Conservation (phyloP, 805 yeast species). For the Wickerhamomyces xylosicus region DNA sequence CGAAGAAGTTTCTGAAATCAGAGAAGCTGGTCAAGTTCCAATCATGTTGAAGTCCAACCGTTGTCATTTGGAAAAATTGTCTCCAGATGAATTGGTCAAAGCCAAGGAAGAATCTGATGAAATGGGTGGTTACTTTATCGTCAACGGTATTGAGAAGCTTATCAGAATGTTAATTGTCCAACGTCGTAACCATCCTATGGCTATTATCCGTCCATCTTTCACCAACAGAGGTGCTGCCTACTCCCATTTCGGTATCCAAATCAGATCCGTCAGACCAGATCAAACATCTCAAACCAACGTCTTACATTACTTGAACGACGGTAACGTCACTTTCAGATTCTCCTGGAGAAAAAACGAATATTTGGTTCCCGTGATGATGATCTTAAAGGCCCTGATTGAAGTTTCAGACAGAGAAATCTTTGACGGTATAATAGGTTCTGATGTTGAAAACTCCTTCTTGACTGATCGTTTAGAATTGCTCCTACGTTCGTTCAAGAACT, state of each 20-base stretch:
- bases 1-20: slow-evolving; percentile 65
- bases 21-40: slow-evolving; percentile 90
- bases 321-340: slow-evolving; percentile 92
- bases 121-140: slow-evolving; percentile 87
- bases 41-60: slow-evolving; percentile 85
- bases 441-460: slow-evolving; percentile 77
- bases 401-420: slow-evolving; percentile 92
- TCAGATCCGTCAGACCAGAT: slow-evolving; percentile 90
- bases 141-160: slow-evolving; percentile 93
- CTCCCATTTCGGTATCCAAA: slow-evolving; percentile 85
- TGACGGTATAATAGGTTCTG: slow-evolving; percentile 92
- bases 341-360: slow-evolving; percentile 97
- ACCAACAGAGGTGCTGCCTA: slow-evolving; percentile 90
- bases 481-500: slow-evolving; percentile 78
- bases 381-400: slow-evolving; percentile 81
- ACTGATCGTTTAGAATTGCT: slow-evolving; percentile 96
- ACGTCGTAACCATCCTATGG: slow-evolving; percentile 97
- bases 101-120: slow-evolving; percentile 90
- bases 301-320: slow-evolving; percentile 90
- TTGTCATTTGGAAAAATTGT: slow-evolving; percentile 78
- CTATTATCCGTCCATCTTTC: slow-evolving; percentile 89
- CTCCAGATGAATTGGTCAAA: slow-evolving; percentile 73
- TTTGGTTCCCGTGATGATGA: slow-evolving; percentile 86
- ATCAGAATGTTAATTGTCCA: slow-evolving; percentile 97
- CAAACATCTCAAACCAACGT: slow-evolving; percentile 97